A percentile compares a stretch with the other conserved stretches of the same genome.
These are phyloP conservation scores for Aspergillus ochraceus DNA, from an alignment of 2,329 filamentous ascomycete genomes.

Conservation along the genomic window DNA sequence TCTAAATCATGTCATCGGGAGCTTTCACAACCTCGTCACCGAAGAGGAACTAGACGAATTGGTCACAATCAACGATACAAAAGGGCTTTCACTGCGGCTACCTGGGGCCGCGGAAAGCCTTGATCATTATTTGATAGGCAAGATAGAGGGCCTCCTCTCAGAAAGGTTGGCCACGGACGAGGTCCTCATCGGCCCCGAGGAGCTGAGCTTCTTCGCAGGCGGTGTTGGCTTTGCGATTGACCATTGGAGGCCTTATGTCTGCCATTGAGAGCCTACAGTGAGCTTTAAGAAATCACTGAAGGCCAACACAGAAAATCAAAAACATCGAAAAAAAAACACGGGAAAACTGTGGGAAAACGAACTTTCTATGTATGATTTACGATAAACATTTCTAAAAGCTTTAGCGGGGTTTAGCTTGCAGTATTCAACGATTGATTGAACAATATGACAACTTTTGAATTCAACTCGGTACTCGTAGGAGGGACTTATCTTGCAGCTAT, in stretches of 20 bases:
- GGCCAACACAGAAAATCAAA: background rate
- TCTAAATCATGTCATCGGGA: constrained; percentile 39
- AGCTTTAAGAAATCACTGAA: background rate
- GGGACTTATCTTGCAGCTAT: too few relatives aligned
- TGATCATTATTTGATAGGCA: constrained; percentile 28
- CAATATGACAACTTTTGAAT: background rate
- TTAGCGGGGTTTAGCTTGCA: background rate
- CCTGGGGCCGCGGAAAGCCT: constrained; percentile 9
- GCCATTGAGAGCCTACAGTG: constrained; percentile 1
- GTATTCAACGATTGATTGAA: background rate
- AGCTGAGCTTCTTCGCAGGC: constrained; percentile 43
- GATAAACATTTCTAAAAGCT: background rate
- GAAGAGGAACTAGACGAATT: constrained; percentile 39
- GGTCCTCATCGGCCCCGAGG: constrained; percentile 35
- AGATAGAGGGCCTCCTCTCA: constrained; percentile 36
- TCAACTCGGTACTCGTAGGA: background rate
- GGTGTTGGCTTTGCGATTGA: constrained; percentile 36
- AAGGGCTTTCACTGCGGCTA: constrained; percentile 13
- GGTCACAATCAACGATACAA: constrained; percentile 27
- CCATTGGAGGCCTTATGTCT: constrained; percentile 16
- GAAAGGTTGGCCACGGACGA: constrained; percentile 33
- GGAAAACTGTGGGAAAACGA: background rate
- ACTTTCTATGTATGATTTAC: background rate
- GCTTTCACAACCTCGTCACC: constrained; percentile 41
- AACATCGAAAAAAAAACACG: background rate